phyloP scores from a whole-genome alignment of 495 filamentous ascomycete species.

The Corynascus novoguineensis region DNA sequence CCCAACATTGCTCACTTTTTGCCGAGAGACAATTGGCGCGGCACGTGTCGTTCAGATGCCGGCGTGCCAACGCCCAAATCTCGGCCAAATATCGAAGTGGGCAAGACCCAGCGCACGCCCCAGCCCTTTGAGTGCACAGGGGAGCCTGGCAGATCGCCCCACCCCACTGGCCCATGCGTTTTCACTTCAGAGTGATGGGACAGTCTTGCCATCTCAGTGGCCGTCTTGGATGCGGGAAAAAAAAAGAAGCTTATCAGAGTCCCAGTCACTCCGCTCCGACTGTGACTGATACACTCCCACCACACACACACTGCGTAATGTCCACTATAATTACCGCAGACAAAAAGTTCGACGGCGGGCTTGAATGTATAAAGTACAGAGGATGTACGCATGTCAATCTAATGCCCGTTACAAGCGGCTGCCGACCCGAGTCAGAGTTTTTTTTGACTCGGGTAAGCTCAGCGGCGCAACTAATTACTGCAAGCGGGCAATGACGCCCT shows the following conservation, averaged over 20 bases:
- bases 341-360: no score
- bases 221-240: no score
- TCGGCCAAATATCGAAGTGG: constrained; percentile 7
- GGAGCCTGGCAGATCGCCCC: constrained; percentile 10
- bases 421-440: not conserved
- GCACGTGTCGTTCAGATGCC: constrained; percentile 4
- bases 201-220: not conserved
- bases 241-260: no score
- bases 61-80: constrained; percentile 9
- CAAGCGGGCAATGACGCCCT: not conserved
- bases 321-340: no score
- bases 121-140: no score
- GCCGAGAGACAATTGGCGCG: constrained; percentile 1
- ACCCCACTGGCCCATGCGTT: not conserved
- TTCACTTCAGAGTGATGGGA: not conserved
- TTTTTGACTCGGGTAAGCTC: not conserved
- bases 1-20: constrained; percentile 3
- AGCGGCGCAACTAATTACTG: not conserved
- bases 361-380: no score
- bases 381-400: no score
- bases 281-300: no score
- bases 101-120: not conserved
- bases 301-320: no score
- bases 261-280: no score
- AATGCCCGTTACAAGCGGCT: no score